Base-by-base conservation (phyloP, 1,284 basidiomycete species). In the Acaromyces ingoldii region DNA sequence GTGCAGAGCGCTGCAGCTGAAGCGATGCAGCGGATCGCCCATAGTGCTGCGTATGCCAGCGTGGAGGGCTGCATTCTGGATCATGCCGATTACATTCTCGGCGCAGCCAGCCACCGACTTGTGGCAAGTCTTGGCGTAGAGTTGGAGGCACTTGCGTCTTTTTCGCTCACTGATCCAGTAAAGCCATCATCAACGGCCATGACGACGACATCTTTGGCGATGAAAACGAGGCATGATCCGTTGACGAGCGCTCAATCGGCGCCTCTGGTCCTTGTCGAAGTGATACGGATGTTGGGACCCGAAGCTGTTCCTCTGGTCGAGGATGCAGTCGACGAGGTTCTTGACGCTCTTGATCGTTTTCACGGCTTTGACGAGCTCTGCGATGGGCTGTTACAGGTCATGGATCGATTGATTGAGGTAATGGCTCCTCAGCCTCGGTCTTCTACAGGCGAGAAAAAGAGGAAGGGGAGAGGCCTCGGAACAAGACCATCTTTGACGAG, bases 291-390 rank as follows among this genome's bases (percentile, higher is more conserved):
- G 37, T 59, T 75, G 1, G 72, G 72, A 10, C 50, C 57, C 2
- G 66, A 71, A 29, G 64, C 63, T 9, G 45, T 75, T 10, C 65
- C 65, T 3, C 60, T 64, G 49, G 65, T 75, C 3, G 64, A 75
- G 33, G 72, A 75, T 52, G 67, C 71, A 15, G 60, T 75, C 15
- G 72, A 75, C 42, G 72, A 75, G 51, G 60, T 75, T 5, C 41
- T 75, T 2, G 66, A 74, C 33, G 72, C 72, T 1, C 41, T 75
- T 13, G 72, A 75, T 49, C 57, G 67, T 1, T 74, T 70, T 39
- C 71, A 75, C 42, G 57, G 57, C 6, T 58, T 70, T 43, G 40
- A 58, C 10, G 53, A 57, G 3, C 56, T 74, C 5, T 62, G 59
- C 34, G 61, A 63, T 33, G 66, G 65, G 0, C 43, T 75, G 36